Evolutionary conservation across 2,329 filamentous ascomycete species (phyloP).

Genomic region (Leptographium flavum): DNA sequence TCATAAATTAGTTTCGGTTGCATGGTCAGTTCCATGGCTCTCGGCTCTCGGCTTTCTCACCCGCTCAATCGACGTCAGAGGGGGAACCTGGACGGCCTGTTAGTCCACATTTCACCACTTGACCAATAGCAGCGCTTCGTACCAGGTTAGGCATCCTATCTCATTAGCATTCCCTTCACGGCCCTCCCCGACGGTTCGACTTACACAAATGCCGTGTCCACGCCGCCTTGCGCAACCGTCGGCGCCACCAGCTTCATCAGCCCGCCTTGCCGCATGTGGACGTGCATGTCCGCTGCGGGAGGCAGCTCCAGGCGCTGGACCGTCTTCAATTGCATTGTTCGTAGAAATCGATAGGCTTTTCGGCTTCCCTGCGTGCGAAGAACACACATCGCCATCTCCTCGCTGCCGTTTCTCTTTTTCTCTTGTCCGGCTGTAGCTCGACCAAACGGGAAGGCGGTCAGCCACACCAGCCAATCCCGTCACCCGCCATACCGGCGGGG

Average conservation of each 20-base stretch:
- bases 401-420: neutral
- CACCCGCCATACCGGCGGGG: neutral
- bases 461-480: neutral
- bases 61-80: conserved; percentile 7
- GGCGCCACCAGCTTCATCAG: conserved; percentile 44
- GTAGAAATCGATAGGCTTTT: conserved; percentile 5
- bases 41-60: conserved; percentile 1
- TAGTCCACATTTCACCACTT: neutral
- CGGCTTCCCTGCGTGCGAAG: neutral
- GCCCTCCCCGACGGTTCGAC: neutral
- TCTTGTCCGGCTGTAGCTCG: neutral
- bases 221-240: conserved; percentile 19
- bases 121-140: neutral
- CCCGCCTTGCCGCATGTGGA: conserved; percentile 55
- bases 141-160: conserved; percentile 36
- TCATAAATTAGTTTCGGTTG: conserved; percentile 12
- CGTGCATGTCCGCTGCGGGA: conserved; percentile 53
- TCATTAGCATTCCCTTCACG: neutral
- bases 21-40: neutral
- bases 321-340: conserved; percentile 17
- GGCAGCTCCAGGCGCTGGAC: conserved; percentile 34
- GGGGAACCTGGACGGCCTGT: conserved; percentile 8
- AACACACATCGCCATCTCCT: neutral
- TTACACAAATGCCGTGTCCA: conserved; percentile 14
- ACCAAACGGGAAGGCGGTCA: conserved; percentile 6